These are phyloP conservation scores for Corylus americana DNA, from an alignment of 306 rosid species.

Conservation along the genomic window DNA sequence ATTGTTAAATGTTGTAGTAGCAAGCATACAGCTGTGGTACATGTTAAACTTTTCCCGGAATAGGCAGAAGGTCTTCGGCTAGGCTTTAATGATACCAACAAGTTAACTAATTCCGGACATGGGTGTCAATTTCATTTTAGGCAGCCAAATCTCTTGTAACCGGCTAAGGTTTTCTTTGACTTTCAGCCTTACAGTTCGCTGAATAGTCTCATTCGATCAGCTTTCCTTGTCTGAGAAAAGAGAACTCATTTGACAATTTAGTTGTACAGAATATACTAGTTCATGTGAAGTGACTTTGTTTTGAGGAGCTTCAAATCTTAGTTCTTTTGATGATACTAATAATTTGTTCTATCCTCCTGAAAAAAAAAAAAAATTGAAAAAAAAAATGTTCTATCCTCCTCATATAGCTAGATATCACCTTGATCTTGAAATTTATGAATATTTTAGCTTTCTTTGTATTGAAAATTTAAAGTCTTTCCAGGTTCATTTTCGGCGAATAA, in stretches of 20 bases:
- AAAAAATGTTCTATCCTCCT: background rate
- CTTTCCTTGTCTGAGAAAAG: background rate
- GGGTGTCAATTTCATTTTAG: background rate
- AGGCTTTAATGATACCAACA: background rate
- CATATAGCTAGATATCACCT: background rate
- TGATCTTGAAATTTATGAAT: background rate
- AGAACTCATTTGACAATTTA: background rate
- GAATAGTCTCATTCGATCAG: background rate
- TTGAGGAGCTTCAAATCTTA: background rate
- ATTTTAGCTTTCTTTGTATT: slow-evolving; percentile 8
- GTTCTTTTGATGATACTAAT: background rate
- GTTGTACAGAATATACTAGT: background rate
- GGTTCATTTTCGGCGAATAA: slow-evolving; percentile 96
- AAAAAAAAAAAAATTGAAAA: no score
- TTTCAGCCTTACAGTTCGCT: background rate
- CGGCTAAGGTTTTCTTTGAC: background rate
- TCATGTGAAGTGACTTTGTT: background rate
- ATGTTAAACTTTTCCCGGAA: background rate
- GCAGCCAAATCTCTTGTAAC: background rate
- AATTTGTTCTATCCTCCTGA: background rate
- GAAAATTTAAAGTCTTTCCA: slow-evolving; percentile 37
- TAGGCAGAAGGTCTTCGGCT: background rate
- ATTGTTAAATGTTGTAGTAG: background rate
- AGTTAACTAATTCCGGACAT: background rate
- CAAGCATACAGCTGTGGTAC: background rate